Evolutionary conservation across 306 rosid genomes (phyloP).

Genomic region (Cucurbita moschata): DNA sequence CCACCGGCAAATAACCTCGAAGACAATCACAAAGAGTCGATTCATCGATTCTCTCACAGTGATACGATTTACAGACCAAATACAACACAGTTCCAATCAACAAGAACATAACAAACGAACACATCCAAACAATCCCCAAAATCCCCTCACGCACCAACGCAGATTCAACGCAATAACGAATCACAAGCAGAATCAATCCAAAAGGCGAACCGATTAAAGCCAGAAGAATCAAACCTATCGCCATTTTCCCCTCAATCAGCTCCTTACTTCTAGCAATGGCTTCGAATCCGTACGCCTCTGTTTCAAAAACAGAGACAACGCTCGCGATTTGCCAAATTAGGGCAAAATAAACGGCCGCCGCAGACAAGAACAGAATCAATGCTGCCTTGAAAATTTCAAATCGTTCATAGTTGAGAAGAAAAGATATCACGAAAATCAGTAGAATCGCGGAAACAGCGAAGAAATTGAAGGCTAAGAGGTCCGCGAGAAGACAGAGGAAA

Average conservation of each 20-base stretch:
- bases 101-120: conserved; percentile 20
- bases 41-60: conserved; percentile 47
- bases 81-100: conserved; percentile 47
- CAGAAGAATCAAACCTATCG: conserved; percentile 15
- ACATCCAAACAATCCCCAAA: conserved; percentile 22
- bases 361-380: conserved; percentile 1
- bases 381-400: neutral
- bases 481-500: conserved; percentile 4
- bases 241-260: conserved; percentile 42
- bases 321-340: conserved; percentile 57
- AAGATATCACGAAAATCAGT: conserved; percentile 16
- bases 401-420: neutral
- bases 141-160: conserved; percentile 1
- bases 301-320: conserved; percentile 58
- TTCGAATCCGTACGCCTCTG: conserved; percentile 25
- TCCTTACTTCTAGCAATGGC: conserved; percentile 57
- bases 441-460: conserved; percentile 35
- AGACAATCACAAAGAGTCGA: conserved; percentile 50
- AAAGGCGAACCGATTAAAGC: neutral
- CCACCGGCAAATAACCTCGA: conserved; percentile 6
- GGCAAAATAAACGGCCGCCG: conserved; percentile 31
- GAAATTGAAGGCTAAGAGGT: neutral
- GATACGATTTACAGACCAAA: conserved; percentile 63
- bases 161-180: conserved; percentile 25
- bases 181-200: neutral